These are phyloP conservation scores for Solanum aculeatissimum DNA, from an alignment of 305 asterid species.

Conservation along the genomic window DNA sequence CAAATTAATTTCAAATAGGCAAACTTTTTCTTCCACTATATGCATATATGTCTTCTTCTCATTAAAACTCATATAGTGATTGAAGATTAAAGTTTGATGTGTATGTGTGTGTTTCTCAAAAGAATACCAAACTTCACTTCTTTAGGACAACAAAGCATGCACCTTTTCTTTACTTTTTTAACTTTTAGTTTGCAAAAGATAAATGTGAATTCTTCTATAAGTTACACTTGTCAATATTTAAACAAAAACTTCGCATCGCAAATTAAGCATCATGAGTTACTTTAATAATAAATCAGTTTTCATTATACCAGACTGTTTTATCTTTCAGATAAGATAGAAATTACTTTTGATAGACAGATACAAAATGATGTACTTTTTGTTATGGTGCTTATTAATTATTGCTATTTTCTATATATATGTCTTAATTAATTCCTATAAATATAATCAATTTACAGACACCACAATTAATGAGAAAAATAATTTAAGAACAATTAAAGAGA, in stretches of 20 bases:
- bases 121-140: neutral
- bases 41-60: neutral
- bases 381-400: neutral
- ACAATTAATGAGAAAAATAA: neutral
- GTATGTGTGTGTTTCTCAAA: neutral
- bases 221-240: neutral
- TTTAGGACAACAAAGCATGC: neutral
- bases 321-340: neutral
- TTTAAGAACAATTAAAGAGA: neutral
- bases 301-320: too few relatives aligned
- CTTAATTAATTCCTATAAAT: neutral
- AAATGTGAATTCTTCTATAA: neutral
- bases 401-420: neutral
- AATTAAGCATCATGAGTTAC: neutral
- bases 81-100: neutral
- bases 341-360: too few relatives aligned
- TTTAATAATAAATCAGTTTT: neutral
- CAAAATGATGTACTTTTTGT: neutral
- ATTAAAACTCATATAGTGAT: neutral
- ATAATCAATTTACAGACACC: neutral
- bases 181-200: neutral
- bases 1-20: neutral
- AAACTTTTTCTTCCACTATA: neutral
- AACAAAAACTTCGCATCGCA: neutral
- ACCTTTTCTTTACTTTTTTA: neutral